These are phyloP conservation scores for Rhipidocladum racemiflorum DNA, from an alignment of 176 grass and related monocot species.

Conservation along the genomic window DNA sequence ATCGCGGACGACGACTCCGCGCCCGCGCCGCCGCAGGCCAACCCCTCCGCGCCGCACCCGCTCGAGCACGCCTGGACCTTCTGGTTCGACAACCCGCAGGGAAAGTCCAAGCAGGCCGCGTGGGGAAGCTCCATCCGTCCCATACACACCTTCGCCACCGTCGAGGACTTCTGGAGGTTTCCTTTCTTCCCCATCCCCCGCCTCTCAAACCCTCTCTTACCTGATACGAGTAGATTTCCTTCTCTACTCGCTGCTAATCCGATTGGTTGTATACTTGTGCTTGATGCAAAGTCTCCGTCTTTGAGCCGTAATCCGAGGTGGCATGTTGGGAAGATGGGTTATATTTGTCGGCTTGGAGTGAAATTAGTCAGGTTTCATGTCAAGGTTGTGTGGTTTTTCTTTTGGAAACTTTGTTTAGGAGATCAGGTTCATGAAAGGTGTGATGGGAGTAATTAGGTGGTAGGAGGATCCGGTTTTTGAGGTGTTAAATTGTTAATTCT, in stretches of 20 bases:
- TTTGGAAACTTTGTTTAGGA: neutral
- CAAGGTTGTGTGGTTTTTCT: neutral
- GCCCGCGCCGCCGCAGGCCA: conserved; percentile 12
- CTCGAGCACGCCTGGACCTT: conserved; percentile 91
- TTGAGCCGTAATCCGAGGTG: neutral
- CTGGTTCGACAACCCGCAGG: conserved; percentile 90
- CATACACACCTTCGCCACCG: conserved; percentile 88
- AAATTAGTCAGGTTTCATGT: neutral
- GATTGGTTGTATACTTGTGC: too few species aligned
- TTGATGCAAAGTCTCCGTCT: neutral
- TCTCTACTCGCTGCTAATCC: too few species aligned
- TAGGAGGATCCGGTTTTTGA: too few species aligned
- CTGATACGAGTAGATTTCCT: neutral
- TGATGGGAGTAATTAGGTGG: too few species aligned
- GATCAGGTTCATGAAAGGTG: neutral
- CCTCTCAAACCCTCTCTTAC: neutral
- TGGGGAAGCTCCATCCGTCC: conserved; percentile 85
- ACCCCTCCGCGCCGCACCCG: conserved; percentile 38
- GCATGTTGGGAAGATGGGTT: neutral
- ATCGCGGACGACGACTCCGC: conserved; percentile 51
- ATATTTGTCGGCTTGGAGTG: neutral
- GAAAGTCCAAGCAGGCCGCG: conserved; percentile 42
- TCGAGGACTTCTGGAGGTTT: conserved; percentile 94
- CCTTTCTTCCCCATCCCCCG: neutral
- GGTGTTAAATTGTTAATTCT: too few species aligned